Percentiles rank a stretch among this genome's conserved stretches.
These are phyloP conservation scores for Exophiala oligosperma DNA, from an alignment of 2,329 filamentous ascomycete species.

Conservation along the genomic window DNA sequence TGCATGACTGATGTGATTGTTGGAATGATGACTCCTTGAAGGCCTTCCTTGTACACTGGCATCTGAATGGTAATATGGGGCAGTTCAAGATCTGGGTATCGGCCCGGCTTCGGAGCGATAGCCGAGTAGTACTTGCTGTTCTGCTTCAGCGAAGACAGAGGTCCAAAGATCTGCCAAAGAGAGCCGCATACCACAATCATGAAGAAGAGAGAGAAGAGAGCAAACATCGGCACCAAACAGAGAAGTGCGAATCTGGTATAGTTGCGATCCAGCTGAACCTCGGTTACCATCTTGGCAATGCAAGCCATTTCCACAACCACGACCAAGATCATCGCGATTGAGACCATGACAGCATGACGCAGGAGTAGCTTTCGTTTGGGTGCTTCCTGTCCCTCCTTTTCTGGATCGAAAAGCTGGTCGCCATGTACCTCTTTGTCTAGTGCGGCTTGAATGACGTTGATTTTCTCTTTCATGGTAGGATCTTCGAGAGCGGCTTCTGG, in stretches of 20 bases:
- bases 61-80: slow-evolving; percentile 71
- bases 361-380: slow-evolving; percentile 31
- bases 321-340: slow-evolving; percentile 39
- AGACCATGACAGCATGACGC: slow-evolving; percentile 35
- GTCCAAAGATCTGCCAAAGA: slow-evolving; percentile 53
- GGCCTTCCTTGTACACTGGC: slow-evolving; percentile 83
- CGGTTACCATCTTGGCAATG: slow-evolving; percentile 35
- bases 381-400: slow-evolving; percentile 12
- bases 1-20: slow-evolving; percentile 57
- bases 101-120: slow-evolving; percentile 16
- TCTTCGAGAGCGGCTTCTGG: slow-evolving; percentile 15
- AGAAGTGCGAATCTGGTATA: slow-evolving; percentile 31
- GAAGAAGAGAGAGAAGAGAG: slow-evolving; percentile 49
- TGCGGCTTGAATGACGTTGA: slow-evolving; percentile 10
- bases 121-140: slow-evolving; percentile 50
- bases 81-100: slow-evolving; percentile 53
- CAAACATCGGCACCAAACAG: slow-evolving; percentile 39
- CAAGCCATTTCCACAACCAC: slow-evolving; percentile 43
- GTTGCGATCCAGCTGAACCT: slow-evolving; percentile 42
- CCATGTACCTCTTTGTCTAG: slow-evolving; percentile 10
- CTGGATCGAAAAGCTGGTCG: slow-evolving; percentile 10
- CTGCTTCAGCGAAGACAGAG: slow-evolving; percentile 43
- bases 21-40: slow-evolving; percentile 63
- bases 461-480: slow-evolving; percentile 1
- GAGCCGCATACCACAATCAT: slow-evolving; percentile 50